Conservation (phyloP, 2,329 filamentous ascomycete genomes). For the Byssoonygena ceratinophila region DNA sequence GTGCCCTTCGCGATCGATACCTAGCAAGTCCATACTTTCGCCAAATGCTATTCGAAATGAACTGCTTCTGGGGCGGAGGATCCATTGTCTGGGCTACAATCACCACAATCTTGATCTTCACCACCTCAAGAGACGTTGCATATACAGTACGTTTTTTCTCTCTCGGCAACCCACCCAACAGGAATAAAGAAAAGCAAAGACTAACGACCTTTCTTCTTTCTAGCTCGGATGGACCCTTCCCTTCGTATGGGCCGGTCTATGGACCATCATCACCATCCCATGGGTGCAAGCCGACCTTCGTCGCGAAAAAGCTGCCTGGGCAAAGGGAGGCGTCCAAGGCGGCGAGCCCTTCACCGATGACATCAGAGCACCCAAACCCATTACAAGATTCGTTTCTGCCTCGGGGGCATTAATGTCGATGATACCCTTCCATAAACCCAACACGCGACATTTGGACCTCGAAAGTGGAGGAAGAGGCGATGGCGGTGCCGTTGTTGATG, state of each 20-base stretch:
- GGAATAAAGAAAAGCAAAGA: not conserved
- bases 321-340: constrained; percentile 25
- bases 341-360: constrained; percentile 32
- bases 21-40: constrained; percentile 46
- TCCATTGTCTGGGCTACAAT: constrained; percentile 39
- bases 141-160: constrained; percentile 33
- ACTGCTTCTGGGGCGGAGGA: constrained; percentile 48
- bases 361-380: constrained; percentile 27
- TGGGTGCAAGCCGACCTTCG: constrained; percentile 39
- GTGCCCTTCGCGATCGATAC: constrained; percentile 43
- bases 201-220: not conserved
- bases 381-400: constrained; percentile 30
- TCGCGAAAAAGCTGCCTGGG: constrained; percentile 37
- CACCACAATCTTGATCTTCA: constrained; percentile 42
- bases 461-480: no score
- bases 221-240: constrained; percentile 37
- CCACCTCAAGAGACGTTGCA: constrained; percentile 38
- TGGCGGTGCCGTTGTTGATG: not conserved
- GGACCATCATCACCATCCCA: constrained; percentile 38
- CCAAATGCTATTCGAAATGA: constrained; percentile 44
- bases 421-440: constrained; percentile 17
- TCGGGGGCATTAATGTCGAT: constrained; percentile 15
- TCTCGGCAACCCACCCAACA: not conserved
- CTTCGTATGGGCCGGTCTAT: constrained; percentile 35
- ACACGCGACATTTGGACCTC: not conserved